These are phyloP conservation scores for Amanita thiersii DNA, from an alignment of 768 basidiomycete genomes.

Conservation along the genomic window DNA sequence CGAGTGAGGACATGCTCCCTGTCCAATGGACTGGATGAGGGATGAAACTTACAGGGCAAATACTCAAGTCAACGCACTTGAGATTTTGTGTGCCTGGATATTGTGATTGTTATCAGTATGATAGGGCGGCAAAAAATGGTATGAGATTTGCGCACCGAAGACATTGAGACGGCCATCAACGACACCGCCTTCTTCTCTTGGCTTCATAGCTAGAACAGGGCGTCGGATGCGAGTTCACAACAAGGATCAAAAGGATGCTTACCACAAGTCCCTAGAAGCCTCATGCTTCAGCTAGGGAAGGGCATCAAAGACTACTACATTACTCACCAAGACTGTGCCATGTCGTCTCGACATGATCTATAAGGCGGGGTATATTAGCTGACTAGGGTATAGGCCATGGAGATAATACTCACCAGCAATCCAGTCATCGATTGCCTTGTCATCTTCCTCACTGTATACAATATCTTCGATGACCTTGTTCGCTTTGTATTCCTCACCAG, in stretches of 20 bases:
- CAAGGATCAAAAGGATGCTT: slow-evolving; percentile 6
- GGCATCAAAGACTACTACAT: background rate
- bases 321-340: slow-evolving; percentile 60
- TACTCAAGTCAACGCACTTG: slow-evolving; percentile 61
- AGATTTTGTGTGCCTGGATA: slow-evolving; percentile 49
- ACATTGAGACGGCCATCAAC: slow-evolving; percentile 58
- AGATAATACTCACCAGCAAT: no score
- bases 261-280: slow-evolving; percentile 33
- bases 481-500: slow-evolving; percentile 44
- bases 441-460: slow-evolving; percentile 60
- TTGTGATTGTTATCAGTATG: no score
- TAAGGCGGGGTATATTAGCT: slow-evolving; percentile 39
- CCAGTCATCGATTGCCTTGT: slow-evolving; percentile 68
- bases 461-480: slow-evolving; percentile 56
- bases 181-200: slow-evolving; percentile 56
- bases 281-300: background rate
- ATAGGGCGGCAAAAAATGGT: no score
- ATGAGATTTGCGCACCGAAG: slow-evolving; percentile 26
- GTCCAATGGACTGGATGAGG: background rate
- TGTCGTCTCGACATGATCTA: slow-evolving; percentile 71
- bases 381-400: no score
- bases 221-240: background rate
- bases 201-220: slow-evolving; percentile 48
- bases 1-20: slow-evolving; percentile 6
- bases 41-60: slow-evolving; percentile 49